Base-by-base conservation (phyloP, 139 green algal genomes). In the Mychonastes homosphaera region DNA sequence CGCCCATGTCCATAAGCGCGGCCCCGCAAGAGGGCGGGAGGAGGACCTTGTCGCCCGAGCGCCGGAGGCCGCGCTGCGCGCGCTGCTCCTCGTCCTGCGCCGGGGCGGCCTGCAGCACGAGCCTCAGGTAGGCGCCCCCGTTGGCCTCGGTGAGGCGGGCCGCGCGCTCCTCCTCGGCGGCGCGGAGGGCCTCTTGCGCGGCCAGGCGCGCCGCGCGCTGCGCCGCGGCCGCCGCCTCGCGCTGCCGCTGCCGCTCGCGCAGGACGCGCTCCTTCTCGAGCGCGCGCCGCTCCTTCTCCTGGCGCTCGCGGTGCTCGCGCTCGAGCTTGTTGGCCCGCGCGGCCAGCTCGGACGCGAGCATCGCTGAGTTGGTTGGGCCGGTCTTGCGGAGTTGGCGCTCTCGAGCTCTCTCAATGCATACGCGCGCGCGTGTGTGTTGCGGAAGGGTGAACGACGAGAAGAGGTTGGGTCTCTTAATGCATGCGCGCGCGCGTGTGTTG, bases 21-120 rank as follows among this genome's bases (percentile, higher is more conserved):
- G 56, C 24, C 0, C 83, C 76, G 1, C 73, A 66, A 4, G 78
- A 85, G 2, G 77, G 39, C 4, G 86, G 85, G 29, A 95, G 81
- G 43, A 80, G 23, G 29, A 88, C 61, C 79, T 94, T 88, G 71
- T 88, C 81, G 8, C 64, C 67, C 4, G 64, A 62, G 4, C 81
- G 64, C 23, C 66, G 70, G 34, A 88, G 81, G 52, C 80, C 80
- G 21, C 70, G 64, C 59, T 9, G 51, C 21, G 4, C 60, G 61
- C 0, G 72, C 35, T 7, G 38, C 55, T 10, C n/a, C n/a, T n/a
- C n/a, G n/a, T 64, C 51, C 18, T 63, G 32, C 2, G 70, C 43
- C 2, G 75, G 67, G 21, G 79, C 74, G 10, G 75, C 78, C 21
- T 34, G n/a, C 19, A 87, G 69, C 24, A 24, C 23, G 5, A 63